Evolutionary conservation across 2,329 filamentous ascomycete genomes (phyloP), one percentile per base, ranked within the genome.

Genomic region (Curvularia sp.): DNA sequence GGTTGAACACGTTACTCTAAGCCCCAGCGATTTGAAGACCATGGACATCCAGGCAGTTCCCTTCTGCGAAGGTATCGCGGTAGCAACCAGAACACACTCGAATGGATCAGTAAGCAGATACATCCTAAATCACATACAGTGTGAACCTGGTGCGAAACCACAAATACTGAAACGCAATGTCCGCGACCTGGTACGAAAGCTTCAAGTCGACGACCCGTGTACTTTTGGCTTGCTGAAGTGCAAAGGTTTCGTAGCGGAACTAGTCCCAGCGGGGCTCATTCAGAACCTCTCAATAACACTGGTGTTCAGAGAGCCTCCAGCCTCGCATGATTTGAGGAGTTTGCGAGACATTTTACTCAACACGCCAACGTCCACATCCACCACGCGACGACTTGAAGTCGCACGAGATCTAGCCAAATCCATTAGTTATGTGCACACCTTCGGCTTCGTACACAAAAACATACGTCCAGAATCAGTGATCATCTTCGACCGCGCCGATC

Each of bases 371-470:
- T 31, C 10, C 18, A 22, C 10, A 8, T 33, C 28, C 10, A 31
- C 12, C 12, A 48, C 18, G 5, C 28, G 12, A 4, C 18, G 46
- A 10, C 30, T 35, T 10, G 28, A 48, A 7, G 33, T 48, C 30
- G 46, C 46, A 13, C 30, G 30, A 15, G n/a, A 48, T 33, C 46
- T 48, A 15, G 46, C 46, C 20, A 12, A 20, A 24, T 77, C 74
- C 5, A 71, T 79, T 42, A 66, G 65, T 58, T 78, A 74, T 53
- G 56, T 81, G 4, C 77, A 83, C 55, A 71, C 74, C 0, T 75
- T 74, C 26, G 72, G 70, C 5, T 80, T 82, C 43, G 78, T 84
- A 9, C 79, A 84, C 71, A 80, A 82, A 61, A 80, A 76, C 49
- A 77, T 84, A 18, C 73, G 78, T 0, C 80, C 81, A 0, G 80